These are phyloP conservation scores for Tuctoria greenei DNA, from an alignment of 176 grass and related monocot genomes.

Conservation along the genomic window DNA sequence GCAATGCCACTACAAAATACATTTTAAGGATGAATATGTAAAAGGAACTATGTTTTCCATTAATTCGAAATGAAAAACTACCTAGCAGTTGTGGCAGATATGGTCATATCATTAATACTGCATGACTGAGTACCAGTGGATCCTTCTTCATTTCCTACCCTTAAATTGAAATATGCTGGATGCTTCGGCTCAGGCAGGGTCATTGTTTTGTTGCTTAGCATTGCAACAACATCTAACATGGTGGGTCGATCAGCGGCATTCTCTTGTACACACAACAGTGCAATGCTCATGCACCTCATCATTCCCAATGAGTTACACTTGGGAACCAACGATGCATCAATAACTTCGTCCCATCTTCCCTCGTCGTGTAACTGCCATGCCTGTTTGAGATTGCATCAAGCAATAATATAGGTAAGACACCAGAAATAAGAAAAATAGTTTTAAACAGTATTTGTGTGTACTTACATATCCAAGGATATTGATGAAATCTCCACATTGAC, in stretches of 20 bases:
- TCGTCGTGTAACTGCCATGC: conserved; percentile 29
- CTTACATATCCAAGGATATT: conserved; percentile 33
- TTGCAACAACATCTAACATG: conserved; percentile 28
- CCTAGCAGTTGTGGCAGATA: conserved; percentile 5
- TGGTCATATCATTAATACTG: conserved; percentile 21
- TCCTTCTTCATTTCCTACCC: conserved; percentile 22
- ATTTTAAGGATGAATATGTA: no score
- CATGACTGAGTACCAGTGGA: background rate
- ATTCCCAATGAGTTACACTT: background rate
- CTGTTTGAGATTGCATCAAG: background rate
- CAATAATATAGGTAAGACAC: background rate
- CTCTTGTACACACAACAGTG: conserved; percentile 26
- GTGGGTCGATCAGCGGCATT: conserved; percentile 28
- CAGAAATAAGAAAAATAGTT: background rate
- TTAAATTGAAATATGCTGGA: conserved; percentile 26
- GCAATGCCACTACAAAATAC: background rate
- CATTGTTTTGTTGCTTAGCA: conserved; percentile 16
- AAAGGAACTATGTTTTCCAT: background rate
- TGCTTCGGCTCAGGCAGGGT: background rate
- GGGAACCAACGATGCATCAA: conserved; percentile 14
- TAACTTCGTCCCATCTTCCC: conserved; percentile 4
- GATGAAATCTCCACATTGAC: conserved; percentile 16
- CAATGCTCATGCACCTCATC: conserved; percentile 24
- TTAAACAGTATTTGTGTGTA: background rate
- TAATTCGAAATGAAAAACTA: background rate